Evolutionary conservation across 805 yeast species (phyloP).

Genomic region (Hanseniaspora singularis): DNA sequence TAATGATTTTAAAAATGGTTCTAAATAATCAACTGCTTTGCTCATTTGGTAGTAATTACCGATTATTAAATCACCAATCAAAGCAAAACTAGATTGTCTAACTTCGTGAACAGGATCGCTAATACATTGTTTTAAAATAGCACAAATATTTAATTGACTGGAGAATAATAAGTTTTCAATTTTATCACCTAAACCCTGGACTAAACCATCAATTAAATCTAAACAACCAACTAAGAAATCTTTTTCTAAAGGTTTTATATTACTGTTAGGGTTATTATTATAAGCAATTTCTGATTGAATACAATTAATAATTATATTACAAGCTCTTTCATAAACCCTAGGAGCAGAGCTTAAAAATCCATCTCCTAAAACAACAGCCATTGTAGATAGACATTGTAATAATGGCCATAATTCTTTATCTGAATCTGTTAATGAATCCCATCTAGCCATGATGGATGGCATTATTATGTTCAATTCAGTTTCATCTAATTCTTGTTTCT

Average conservation of each 20-base stretch:
- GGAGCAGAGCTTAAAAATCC: constrained; percentile 79
- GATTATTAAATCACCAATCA: constrained; percentile 80
- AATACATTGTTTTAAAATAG: constrained; percentile 53
- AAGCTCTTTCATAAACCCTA: constrained; percentile 70
- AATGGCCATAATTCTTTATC: constrained; percentile 86
- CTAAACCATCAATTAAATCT: constrained; percentile 82
- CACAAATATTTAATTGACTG: constrained; percentile 37
- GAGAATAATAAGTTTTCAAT: constrained; percentile 40
- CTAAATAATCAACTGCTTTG: constrained; percentile 25
- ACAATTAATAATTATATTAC: constrained; percentile 54
- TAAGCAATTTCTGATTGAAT: constrained; percentile 55
- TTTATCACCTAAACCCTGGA: constrained; percentile 69
- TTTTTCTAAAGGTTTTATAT: constrained; percentile 57
- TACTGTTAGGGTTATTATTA: constrained; percentile 44
- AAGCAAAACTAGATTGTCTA: constrained; percentile 83
- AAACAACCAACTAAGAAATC: constrained; percentile 82
- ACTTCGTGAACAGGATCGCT: constrained; percentile 74
- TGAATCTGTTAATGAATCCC: constrained; percentile 64
- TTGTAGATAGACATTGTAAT: constrained; percentile 81
- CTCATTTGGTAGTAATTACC: constrained; percentile 37
- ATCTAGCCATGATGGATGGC: constrained; percentile 72
- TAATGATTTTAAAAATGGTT: constrained; percentile 33
- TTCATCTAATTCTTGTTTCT: constrained; percentile 44
- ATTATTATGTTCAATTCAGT: constrained; percentile 49
- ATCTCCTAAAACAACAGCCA: constrained; percentile 78